Conservation (phyloP, 371 early-diverging fungal species). For the Mortierella sp. region DNA sequence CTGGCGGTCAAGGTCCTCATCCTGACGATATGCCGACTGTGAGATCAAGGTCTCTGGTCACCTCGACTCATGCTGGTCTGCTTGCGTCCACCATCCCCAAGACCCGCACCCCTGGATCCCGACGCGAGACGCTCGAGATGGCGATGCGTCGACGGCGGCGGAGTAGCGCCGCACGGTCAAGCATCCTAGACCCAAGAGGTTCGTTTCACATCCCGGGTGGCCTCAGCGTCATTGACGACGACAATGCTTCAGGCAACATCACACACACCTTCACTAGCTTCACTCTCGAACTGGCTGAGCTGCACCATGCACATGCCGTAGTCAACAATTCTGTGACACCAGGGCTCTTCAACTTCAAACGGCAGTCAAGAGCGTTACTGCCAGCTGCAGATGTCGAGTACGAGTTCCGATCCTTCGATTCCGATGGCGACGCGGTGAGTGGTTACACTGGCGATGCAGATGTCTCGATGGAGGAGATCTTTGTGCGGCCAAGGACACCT, state of each 20-base stretch:
- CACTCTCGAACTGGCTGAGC: constrained; percentile 39
- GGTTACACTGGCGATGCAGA: constrained; percentile 54
- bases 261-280: constrained; percentile 52
- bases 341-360: constrained; percentile 47
- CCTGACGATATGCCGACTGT: constrained; percentile 9
- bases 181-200: constrained; percentile 19
- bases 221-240: constrained; percentile 22
- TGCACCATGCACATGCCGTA: constrained; percentile 45
- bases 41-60: constrained; percentile 32
- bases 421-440: constrained; percentile 46
- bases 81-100: constrained; percentile 20
- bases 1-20: constrained; percentile 16
- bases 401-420: constrained; percentile 40
- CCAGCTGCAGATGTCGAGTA: constrained; percentile 31
- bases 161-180: constrained; percentile 35
- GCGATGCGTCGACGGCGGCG: constrained; percentile 48
- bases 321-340: constrained; percentile 45
- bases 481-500: constrained; percentile 21
- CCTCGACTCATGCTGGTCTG: constrained; percentile 39
- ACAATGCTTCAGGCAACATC: constrained; percentile 34
- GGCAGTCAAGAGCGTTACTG: background rate
- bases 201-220: constrained; percentile 13
- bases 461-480: constrained; percentile 44
- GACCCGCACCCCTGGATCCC: constrained; percentile 20
- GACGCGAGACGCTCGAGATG: constrained; percentile 52